Percentiles rank a stretch among this genome's conserved stretches.
These are phyloP conservation scores for Achlya hypogyna DNA, from an alignment of 352 stramenopile genomes.

Conservation along the genomic window DNA sequence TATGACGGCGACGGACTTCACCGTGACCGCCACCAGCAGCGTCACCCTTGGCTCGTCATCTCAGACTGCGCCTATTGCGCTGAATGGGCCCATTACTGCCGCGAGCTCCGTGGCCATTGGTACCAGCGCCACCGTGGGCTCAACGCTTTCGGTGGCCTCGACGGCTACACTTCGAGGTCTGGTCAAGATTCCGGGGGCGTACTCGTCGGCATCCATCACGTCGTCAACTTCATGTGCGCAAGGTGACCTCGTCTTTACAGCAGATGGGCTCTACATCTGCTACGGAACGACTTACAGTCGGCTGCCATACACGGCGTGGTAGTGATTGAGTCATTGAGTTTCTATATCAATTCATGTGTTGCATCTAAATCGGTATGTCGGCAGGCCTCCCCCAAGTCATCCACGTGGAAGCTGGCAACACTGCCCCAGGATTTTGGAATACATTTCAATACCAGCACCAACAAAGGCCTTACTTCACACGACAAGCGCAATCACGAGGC, in stretches of 20 bases:
- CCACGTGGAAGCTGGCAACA: too few species aligned
- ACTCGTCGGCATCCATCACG: conserved; percentile 3
- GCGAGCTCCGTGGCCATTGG: not conserved
- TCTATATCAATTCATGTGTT: too few species aligned
- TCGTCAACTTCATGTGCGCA: conserved; percentile 2
- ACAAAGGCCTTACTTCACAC: too few species aligned
- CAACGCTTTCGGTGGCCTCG: not conserved
- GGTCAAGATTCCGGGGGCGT: not conserved
- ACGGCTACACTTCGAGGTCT: not conserved
- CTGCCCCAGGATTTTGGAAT: too few species aligned
- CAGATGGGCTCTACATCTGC: conserved; percentile 1
- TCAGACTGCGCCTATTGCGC: not conserved
- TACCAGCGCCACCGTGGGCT: not conserved
- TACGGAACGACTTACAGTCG: not conserved
- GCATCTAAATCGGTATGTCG: too few species aligned
- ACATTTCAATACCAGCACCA: too few species aligned
- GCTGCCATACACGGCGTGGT: not conserved
- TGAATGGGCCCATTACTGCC: conserved; percentile 10
- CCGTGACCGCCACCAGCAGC: not conserved
- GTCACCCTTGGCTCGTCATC: not conserved
- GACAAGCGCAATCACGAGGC: too few species aligned
- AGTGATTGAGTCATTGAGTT: too few species aligned
- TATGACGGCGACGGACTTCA: not conserved
- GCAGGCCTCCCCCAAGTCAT: too few species aligned
- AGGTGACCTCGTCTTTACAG: not conserved